phyloP scores from a whole-genome alignment of 495 filamentous ascomycete genomes.

The Tuber microsphaerosporum region DNA sequence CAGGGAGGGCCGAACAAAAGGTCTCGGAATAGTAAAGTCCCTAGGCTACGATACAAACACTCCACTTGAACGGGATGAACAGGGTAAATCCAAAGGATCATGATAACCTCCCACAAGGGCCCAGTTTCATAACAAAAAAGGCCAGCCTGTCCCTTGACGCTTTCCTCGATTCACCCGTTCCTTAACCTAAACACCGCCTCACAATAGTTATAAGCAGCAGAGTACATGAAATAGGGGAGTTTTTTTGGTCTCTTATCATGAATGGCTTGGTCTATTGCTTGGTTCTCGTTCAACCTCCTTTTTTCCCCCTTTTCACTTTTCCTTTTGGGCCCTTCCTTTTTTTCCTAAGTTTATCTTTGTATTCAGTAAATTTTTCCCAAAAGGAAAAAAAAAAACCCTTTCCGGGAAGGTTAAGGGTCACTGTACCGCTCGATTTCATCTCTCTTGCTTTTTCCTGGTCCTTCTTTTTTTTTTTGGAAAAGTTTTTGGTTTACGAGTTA shows the following conservation, averaged over 20 bases:
- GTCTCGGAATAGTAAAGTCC: constrained; percentile 85
- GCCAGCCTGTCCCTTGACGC: neutral
- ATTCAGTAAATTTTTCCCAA: neutral
- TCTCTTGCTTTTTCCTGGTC: neutral
- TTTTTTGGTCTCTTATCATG: neutral
- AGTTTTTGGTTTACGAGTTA: neutral
- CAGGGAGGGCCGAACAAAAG: constrained; percentile 91
- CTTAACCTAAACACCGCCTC: neutral
- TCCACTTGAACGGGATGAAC: constrained; percentile 23
- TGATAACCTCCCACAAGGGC: neutral
- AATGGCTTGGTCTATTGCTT: neutral
- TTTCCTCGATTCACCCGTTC: neutral
- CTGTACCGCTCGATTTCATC: neutral
- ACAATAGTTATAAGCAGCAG: neutral
- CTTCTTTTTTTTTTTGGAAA: neutral
- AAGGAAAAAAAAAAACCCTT: neutral
- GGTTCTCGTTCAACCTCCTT: neutral
- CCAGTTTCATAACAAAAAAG: neutral
- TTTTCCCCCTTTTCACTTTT: neutral
- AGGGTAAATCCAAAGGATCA: neutral
- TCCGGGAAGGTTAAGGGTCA: neutral
- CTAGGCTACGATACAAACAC: constrained; percentile 67
- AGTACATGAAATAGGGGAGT: neutral
- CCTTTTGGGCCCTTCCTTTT: neutral
- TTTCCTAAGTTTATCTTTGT: neutral